These are phyloP conservation scores for Penstemon eatonii DNA, from an alignment of 257 asterid genomes.

Conservation along the genomic window DNA sequence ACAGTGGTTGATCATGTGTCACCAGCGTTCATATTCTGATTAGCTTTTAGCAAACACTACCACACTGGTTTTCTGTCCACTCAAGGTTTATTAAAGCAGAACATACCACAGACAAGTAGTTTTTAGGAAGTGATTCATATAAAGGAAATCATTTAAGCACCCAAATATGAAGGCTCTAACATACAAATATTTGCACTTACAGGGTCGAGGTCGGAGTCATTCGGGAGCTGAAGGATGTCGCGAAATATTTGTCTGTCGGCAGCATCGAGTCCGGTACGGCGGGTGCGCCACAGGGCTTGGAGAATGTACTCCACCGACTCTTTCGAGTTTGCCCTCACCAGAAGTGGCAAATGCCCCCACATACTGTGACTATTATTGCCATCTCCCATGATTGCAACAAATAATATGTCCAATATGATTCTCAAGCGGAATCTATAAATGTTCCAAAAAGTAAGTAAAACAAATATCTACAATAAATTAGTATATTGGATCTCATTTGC, in stretches of 20 bases:
- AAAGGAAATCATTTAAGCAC: background rate
- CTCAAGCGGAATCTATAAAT: too few relatives aligned
- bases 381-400: conserved; percentile 33
- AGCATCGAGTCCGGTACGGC: conserved; percentile 75
- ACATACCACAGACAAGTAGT: too few relatives aligned
- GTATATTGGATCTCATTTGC: too few relatives aligned
- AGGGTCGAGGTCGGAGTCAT: conserved; percentile 69
- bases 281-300: conserved; percentile 84
- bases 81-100: too few relatives aligned
- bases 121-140: background rate
- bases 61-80: too few relatives aligned
- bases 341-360: conserved; percentile 71
- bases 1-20: background rate
- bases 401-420: too few relatives aligned
- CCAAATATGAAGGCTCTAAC: background rate
- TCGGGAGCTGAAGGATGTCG: conserved; percentile 65
- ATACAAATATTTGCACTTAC: conserved; percentile 32
- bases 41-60: too few relatives aligned
- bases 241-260: conserved; percentile 69
- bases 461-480: too few relatives aligned
- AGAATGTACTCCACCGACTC: conserved; percentile 78
- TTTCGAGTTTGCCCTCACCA: conserved; percentile 71
- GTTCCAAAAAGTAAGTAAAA: too few relatives aligned
- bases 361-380: conserved; percentile 37
- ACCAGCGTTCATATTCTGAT: too few relatives aligned